phyloP scores from a whole-genome alignment of 768 basidiomycete genomes.

The Cystofilobasidium macerans region DNA sequence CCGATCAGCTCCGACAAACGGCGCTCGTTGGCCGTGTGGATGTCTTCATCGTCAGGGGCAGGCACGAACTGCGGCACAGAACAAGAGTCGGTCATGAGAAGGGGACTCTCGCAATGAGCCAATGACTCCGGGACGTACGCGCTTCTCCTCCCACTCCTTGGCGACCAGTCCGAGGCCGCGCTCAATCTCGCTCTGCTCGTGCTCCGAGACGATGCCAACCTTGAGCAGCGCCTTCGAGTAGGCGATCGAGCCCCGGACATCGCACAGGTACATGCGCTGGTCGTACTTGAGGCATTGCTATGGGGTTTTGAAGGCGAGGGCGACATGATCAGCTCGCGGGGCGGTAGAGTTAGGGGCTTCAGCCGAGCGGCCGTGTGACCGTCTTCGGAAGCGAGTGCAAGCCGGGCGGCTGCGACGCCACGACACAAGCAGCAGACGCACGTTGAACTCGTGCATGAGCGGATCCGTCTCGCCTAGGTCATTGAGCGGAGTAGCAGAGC shows the following conservation, averaged over 20 bases:
- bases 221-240: conserved; percentile 78
- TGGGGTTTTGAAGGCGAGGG: background rate
- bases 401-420: background rate
- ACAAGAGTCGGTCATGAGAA: too few species aligned
- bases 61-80: conserved; percentile 73
- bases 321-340: background rate
- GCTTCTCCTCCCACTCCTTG: conserved; percentile 72
- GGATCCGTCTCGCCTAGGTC: conserved; percentile 24
- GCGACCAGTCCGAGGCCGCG: conserved; percentile 61
- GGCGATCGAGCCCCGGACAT: conserved; percentile 88
- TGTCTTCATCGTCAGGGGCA: conserved; percentile 88
- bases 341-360: background rate
- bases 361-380: too few species aligned
- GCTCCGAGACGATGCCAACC: conserved; percentile 63
- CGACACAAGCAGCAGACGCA: conserved; percentile 6
- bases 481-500: background rate
- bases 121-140: conserved; percentile 42
- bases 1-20: conserved; percentile 88
- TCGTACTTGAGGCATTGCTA: conserved; percentile 83
- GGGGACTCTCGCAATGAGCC: background rate
- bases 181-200: conserved; percentile 59
- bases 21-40: conserved; percentile 96
- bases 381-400: too few species aligned
- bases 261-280: conserved; percentile 81
- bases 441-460: conserved; percentile 28